These are phyloP conservation scores for Backusella luteola DNA, from an alignment of 192 early-diverging fungal genomes.

Conservation along the genomic window DNA sequence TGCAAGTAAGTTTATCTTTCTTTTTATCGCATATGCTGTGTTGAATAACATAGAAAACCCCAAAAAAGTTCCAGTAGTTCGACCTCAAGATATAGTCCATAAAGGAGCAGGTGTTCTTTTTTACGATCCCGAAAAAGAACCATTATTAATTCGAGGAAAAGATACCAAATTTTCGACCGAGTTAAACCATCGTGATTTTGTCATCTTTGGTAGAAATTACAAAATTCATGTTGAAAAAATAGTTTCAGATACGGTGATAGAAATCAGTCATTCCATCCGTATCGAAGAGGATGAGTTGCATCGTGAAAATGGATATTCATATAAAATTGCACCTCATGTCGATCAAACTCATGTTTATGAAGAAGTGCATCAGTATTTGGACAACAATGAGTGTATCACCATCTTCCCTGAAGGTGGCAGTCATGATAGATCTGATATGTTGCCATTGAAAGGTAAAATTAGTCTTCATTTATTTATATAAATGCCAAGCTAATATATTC, in stretches of 20 bases:
- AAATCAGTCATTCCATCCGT: slow-evolving; percentile 41
- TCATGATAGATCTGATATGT: slow-evolving; percentile 91
- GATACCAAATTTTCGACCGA: slow-evolving; percentile 72
- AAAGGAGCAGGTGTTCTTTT: slow-evolving; percentile 70
- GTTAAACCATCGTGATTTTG: slow-evolving; percentile 59
- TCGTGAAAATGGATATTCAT: slow-evolving; percentile 19
- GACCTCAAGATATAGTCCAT: slow-evolving; percentile 88
- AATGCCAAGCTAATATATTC: neutral
- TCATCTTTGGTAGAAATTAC: slow-evolving; percentile 54
- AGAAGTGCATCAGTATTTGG: slow-evolving; percentile 72
- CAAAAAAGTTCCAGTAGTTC: slow-evolving; percentile 78
- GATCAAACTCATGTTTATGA: slow-evolving; percentile 85
- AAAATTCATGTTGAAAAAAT: slow-evolving; percentile 70
- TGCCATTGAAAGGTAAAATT: slow-evolving; percentile 82
- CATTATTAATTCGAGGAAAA: slow-evolving; percentile 62
- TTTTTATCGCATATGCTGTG: neutral
- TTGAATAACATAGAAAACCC: neutral
- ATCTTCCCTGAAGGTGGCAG: slow-evolving; percentile 98
- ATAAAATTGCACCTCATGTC: slow-evolving; percentile 71
- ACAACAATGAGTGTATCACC: slow-evolving; percentile 72
- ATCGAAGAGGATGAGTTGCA: neutral
- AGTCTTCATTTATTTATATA: neutral
- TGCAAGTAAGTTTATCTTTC: slow-evolving; percentile 25
- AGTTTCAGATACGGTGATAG: slow-evolving; percentile 75
- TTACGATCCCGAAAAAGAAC: slow-evolving; percentile 58